Percentiles rank a stretch among this genome's conserved stretches.
Conservation (phyloP, 768 basidiomycete genomes). For the Mycena maculata region DNA sequence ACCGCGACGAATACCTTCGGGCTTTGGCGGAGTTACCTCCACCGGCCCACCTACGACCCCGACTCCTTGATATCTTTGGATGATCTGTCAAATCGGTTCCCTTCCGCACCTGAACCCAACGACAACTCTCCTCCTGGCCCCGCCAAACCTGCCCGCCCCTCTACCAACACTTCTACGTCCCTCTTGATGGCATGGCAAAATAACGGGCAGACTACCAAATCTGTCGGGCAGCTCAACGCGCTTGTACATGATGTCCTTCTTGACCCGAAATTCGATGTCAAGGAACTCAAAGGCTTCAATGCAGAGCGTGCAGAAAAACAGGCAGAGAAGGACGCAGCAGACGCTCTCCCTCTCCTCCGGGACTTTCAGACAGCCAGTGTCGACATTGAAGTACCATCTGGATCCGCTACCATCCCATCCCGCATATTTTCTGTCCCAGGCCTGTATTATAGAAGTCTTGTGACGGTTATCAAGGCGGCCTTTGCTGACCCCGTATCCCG, state of each 20-base stretch:
- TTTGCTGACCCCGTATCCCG: conserved; percentile 31
- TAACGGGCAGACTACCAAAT: conserved; percentile 29
- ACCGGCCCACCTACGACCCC: conserved; percentile 27
- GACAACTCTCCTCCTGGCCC: not conserved
- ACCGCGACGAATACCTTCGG: conserved; percentile 14
- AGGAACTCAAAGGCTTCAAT: conserved; percentile 26
- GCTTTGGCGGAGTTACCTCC: conserved; percentile 21
- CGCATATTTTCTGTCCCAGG: conserved; percentile 40
- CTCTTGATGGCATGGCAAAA: conserved; percentile 24
- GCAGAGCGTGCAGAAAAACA: conserved; percentile 25
- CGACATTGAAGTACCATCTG: too few relatives aligned
- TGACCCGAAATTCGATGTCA: conserved; percentile 24
- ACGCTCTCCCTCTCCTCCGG: too few relatives aligned
- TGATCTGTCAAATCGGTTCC: conserved; percentile 17
- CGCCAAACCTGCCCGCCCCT: not conserved
- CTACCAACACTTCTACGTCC: not conserved
- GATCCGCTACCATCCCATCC: too few relatives aligned
- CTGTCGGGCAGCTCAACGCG: conserved; percentile 21
- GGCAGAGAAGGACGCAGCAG: too few relatives aligned
- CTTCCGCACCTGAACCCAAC: not conserved
- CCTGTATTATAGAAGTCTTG: conserved; percentile 39
- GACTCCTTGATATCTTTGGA: conserved; percentile 11
- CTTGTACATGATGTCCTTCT: conserved; percentile 29
- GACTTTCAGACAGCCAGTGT: too few relatives aligned
- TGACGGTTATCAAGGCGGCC: conserved; percentile 37